phyloP scores from a whole-genome alignment of 495 filamentous ascomycete species.

The Halenospora varia region DNA sequence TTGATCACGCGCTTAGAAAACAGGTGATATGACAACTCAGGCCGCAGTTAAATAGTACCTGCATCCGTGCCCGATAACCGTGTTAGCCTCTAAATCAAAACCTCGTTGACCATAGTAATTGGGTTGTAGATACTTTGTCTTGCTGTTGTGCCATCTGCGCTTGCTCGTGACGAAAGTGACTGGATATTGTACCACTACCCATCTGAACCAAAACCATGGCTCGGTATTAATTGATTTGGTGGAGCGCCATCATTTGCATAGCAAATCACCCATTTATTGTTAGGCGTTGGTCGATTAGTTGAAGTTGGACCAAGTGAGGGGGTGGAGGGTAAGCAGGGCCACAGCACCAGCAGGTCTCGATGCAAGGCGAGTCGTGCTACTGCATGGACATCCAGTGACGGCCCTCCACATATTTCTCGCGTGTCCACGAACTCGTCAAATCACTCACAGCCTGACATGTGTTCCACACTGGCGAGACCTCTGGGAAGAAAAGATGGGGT shows the following conservation, averaged over 20 bases:
- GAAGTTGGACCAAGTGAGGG: neutral
- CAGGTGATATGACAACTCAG: neutral
- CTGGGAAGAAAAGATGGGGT: conserved; percentile 1
- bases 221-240: neutral
- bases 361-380: neutral
- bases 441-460: conserved; percentile 13
- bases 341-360: neutral
- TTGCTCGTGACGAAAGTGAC: neutral
- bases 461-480: too few species aligned
- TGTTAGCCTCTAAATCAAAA: neutral
- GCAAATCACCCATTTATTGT: neutral
- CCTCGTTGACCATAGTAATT: neutral
- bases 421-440: neutral
- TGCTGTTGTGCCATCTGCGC: neutral
- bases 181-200: neutral
- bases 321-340: neutral
- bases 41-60: conserved; percentile 15
- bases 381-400: conserved; percentile 10
- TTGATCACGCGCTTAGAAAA: conserved; percentile 26
- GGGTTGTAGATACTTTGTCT: neutral
- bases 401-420: conserved; percentile 6
- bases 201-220: neutral
- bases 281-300: neutral
- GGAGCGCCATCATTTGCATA: neutral
- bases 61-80: conserved; percentile 18